Evolutionary conservation across 306 rosid species (phyloP).

Genomic region (Pachyrhizus erosus): DNA sequence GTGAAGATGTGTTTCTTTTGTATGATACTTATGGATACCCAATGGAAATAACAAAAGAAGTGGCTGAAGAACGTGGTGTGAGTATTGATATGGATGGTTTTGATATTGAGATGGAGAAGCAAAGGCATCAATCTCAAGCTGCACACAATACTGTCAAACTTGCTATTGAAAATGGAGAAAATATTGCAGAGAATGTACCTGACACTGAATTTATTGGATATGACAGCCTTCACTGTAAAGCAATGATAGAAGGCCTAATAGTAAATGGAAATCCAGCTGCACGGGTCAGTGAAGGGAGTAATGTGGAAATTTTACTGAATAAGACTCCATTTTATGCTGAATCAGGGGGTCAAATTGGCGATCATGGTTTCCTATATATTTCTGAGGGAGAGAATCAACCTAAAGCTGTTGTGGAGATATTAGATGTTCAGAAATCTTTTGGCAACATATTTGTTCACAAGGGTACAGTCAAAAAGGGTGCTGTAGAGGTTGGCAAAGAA

Average conservation of each 20-base stretch:
- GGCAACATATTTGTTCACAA: constrained; percentile 91
- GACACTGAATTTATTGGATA: constrained; percentile 95
- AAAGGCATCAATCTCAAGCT: constrained; percentile 98
- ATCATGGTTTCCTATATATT: constrained; percentile 78
- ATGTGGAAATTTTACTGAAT: constrained; percentile 84
- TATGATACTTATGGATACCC: constrained; percentile 94
- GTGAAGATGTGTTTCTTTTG: constrained; percentile 91
- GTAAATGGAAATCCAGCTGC: constrained; percentile 78
- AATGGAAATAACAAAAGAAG: constrained; percentile 90
- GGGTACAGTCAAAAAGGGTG: constrained; percentile 84
- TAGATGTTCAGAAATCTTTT: constrained; percentile 85
- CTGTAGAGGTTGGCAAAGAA: constrained; percentile 87
- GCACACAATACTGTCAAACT: constrained; percentile 88
- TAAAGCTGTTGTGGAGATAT: constrained; percentile 77
- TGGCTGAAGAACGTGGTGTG: constrained; percentile 89
- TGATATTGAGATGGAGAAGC: constrained; percentile 92
- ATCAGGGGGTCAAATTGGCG: constrained; percentile 98
- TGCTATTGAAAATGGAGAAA: constrained; percentile 68
- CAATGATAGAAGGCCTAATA: constrained; percentile 77
- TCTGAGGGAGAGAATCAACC: constrained; percentile 64
- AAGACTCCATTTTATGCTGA: constrained; percentile 96
- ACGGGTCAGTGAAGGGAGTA: constrained; percentile 76
- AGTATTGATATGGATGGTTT: constrained; percentile 79
- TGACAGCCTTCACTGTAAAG: constrained; percentile 75
- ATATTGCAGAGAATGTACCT: constrained; percentile 62